Percentiles rank a stretch among this genome's conserved stretches.
Conservation (phyloP, 805 yeast genomes). For the Myxozyma vanderwaltii region DNA sequence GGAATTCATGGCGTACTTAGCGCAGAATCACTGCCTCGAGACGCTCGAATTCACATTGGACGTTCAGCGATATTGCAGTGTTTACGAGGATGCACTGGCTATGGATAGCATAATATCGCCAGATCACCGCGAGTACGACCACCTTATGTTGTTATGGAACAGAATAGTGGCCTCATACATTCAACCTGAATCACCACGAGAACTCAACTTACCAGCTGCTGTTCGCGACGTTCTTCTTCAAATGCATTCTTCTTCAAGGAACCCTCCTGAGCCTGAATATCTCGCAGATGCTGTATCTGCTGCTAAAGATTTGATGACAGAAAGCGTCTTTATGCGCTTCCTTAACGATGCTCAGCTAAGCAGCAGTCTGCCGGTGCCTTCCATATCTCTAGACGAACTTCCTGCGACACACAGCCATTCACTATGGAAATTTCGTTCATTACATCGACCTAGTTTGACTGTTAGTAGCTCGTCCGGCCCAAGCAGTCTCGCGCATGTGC, state of each 20-base stretch:
- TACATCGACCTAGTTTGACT: neutral
- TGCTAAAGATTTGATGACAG: conserved; percentile 39
- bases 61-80: conserved; percentile 35
- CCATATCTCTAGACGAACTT: no score
- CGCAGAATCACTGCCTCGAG: conserved; percentile 41
- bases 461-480: neutral
- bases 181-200: conserved; percentile 36
- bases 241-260: neutral
- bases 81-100: conserved; percentile 13
- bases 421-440: conserved; percentile 2
- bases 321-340: conserved; percentile 39
- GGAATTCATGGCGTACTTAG: conserved; percentile 38
- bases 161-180: conserved; percentile 39
- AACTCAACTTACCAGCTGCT: conserved; percentile 40
- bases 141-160: conserved; percentile 35
- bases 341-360: conserved; percentile 27
- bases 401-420: neutral
- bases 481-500: neutral
- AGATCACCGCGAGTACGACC: conserved; percentile 20
- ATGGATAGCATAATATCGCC: neutral
- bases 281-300: conserved; percentile 32
- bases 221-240: conserved; percentile 36
- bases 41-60: conserved; percentile 41
- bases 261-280: conserved; percentile 33
- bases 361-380: no score